Base-by-base conservation (phyloP, 257 asterid genomes). In the Dorcoceras hygrometricum region DNA sequence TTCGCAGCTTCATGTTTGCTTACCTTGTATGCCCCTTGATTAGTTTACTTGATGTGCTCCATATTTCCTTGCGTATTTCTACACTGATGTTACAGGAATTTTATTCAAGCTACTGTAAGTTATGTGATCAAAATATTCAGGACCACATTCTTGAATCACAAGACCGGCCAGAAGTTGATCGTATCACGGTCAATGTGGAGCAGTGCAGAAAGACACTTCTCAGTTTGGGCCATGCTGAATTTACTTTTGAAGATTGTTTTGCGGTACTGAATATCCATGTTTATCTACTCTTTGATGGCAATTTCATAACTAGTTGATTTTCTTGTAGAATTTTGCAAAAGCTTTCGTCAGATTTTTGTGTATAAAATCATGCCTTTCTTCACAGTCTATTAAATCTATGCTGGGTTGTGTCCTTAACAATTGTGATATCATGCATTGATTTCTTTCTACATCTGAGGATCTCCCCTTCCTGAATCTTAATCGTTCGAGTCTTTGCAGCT, bases 1-100 rank as follows among this genome's bases (percentile, higher is more conserved):
- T 94, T 72, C 95, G 99, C 62, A 71, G 97, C 83, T 94, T 94
- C 86, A 90, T 94, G 99, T 90, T 94, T 80, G 83, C 93, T 64
- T 90, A 88, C 84, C 96, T 94, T 53, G 98, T 94, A 85, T 63
- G 93, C 65, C 55, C n/a, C 46, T 8, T 62, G 39, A 5, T 69
- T 39, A 67, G 18, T 70, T 20, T 64, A 61, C 62, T 59, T 59
- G 23, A 59, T 51, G 63, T 66, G 20, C 65, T 57, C 39, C 55
- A 18, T 68, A 43, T 34, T 67, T 73, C 55, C 39, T 2, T 50
- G 29, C 74, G 59, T 58, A 29, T n/a, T 23, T 43, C 18, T 58
- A 29, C 31, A 16, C 24, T 63, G 39, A 65, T 39, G 36, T 73
- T 61, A n/a, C 57, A 65, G 28, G 59, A 59, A 64, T 54, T 43